A percentile compares a stretch with the other conserved stretches of the same genome.
These are phyloP conservation scores for Eucalyptus pumila DNA, from an alignment of 345 rosid species.

Conservation along the genomic window DNA sequence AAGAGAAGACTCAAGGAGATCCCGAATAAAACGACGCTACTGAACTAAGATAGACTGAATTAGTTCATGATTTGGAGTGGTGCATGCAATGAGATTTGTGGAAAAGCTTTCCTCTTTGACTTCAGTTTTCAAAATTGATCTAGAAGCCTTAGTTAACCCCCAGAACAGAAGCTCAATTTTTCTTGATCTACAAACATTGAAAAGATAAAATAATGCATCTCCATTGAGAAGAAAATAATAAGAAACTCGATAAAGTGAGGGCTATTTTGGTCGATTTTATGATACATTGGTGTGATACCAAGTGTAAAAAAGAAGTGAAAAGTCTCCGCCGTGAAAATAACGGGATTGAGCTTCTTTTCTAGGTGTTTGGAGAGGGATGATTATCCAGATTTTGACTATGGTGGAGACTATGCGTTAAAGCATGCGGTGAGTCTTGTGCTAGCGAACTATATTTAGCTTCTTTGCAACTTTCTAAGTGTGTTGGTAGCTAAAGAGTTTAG, in stretches of 20 bases:
- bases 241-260: neutral
- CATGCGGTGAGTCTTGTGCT: neutral
- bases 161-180: neutral
- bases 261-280: neutral
- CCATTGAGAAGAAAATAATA: neutral
- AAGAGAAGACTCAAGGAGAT: neutral
- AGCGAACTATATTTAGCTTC: neutral
- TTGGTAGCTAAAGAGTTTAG: no score
- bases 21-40: neutral
- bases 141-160: neutral
- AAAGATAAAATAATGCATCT: neutral
- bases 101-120: neutral
- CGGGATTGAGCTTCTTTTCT: neutral
- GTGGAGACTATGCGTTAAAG: neutral
- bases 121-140: neutral
- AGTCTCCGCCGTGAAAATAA: neutral
- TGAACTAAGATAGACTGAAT: neutral
- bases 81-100: neutral
- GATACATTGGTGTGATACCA: neutral
- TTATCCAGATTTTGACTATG: neutral
- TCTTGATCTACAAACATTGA: neutral
- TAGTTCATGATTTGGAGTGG: neutral
- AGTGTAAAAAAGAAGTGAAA: neutral
- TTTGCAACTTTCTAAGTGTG: neutral
- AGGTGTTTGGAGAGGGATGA: neutral